Evolutionary conservation across 78 protist species (phyloP).

Genomic region (Bodo saltans): DNA sequence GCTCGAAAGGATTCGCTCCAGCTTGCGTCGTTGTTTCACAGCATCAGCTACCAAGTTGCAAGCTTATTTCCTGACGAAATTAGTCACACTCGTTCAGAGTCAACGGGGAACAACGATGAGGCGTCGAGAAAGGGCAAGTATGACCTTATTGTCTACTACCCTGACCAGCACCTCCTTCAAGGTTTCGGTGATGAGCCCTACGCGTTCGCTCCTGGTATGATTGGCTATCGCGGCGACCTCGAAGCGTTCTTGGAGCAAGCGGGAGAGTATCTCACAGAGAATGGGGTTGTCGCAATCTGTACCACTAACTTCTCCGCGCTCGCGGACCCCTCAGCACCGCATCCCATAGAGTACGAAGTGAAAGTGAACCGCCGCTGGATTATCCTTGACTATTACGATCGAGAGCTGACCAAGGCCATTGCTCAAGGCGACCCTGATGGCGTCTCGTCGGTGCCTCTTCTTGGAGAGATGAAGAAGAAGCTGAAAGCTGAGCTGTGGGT

Average conservation of each 20-base stretch:
- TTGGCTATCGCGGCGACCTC: background rate
- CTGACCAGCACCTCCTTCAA: background rate
- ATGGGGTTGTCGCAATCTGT: background rate
- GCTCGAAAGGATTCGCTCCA: background rate
- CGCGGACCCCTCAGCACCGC: background rate
- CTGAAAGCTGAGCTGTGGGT: background rate
- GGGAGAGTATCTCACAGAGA: background rate
- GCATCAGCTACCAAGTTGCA: background rate
- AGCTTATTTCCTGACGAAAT: background rate
- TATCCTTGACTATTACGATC: background rate
- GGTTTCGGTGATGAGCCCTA: background rate
- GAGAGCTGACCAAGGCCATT: background rate
- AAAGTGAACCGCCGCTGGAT: background rate
- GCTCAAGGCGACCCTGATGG: background rate
- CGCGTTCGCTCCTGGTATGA: background rate
- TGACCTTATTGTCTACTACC: background rate
- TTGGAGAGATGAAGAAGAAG: background rate
- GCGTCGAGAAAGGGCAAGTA: background rate
- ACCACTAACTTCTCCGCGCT: background rate
- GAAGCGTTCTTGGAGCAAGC: background rate
- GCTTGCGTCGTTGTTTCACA: background rate
- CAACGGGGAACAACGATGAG: background rate
- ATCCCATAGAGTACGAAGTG: background rate
- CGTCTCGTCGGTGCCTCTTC: background rate
- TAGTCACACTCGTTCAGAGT: background rate